Percentiles rank a stretch among this genome's conserved stretches.
Conservation (phyloP, 2,329 filamentous ascomycete genomes). For the Rutstroemia sp. region DNA sequence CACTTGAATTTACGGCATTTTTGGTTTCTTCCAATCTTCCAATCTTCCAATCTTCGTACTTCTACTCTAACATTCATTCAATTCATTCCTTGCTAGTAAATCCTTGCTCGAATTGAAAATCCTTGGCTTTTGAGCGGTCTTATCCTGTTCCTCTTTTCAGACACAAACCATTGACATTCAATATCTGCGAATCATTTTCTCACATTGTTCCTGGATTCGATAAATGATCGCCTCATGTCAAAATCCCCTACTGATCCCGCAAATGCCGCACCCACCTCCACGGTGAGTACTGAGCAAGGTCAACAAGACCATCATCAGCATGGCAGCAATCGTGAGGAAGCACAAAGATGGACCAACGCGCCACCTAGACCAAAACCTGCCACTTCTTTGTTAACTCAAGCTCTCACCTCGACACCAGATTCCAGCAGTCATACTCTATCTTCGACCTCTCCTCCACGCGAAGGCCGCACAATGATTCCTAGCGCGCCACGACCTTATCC, state of each 20-base stretch:
- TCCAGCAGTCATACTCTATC: neutral
- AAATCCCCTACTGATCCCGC: slow-evolving; percentile 27
- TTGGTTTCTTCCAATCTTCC: neutral
- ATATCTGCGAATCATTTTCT: slow-evolving; percentile 25
- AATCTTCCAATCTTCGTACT: neutral
- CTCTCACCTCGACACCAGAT: slow-evolving; percentile 16
- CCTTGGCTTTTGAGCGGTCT: slow-evolving; percentile 3
- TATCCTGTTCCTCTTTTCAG: neutral
- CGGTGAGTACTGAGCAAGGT: slow-evolving; percentile 24
- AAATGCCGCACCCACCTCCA: slow-evolving; percentile 28
- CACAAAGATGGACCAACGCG: slow-evolving; percentile 12
- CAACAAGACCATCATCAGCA: slow-evolving; percentile 17
- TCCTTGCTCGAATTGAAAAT: slow-evolving; percentile 6
- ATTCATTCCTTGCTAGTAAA: slow-evolving; percentile 7
- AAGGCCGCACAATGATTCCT: slow-evolving; percentile 1
- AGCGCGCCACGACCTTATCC: neutral
- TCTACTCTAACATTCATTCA: slow-evolving; percentile 1
- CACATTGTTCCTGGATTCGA: slow-evolving; percentile 27
- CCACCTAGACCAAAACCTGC: slow-evolving; percentile 17
- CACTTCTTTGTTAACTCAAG: slow-evolving; percentile 26
- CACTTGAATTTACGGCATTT: neutral
- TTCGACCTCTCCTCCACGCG: neutral
- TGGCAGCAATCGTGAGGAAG: slow-evolving; percentile 20
- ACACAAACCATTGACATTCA: slow-evolving; percentile 18
- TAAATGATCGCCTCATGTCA: slow-evolving; percentile 32